phyloP scores from a whole-genome alignment of 257 asterid species.

The Penstemon newberryi region DNA sequence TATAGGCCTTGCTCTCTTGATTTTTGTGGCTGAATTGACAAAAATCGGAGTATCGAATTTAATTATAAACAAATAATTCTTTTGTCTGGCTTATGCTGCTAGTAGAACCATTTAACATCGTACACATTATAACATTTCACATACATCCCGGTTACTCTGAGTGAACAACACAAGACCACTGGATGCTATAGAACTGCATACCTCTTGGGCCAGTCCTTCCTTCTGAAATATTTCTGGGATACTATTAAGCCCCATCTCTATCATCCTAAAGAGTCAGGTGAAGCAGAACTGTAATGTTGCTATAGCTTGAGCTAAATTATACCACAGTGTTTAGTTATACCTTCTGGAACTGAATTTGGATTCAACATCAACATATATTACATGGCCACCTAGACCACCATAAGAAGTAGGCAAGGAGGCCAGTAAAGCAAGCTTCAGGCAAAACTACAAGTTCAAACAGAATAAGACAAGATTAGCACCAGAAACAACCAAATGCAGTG shows the following conservation, averaged over 20 bases:
- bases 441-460: constrained; percentile 51
- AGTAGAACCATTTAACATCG: not conserved
- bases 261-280: constrained; percentile 53
- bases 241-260: constrained; percentile 74
- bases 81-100: constrained; percentile 9
- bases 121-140: constrained; percentile 14
- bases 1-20: not conserved
- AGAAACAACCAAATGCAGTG: constrained; percentile 16
- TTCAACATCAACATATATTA: constrained; percentile 82
- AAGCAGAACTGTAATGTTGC: constrained; percentile 12
- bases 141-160: constrained; percentile 12
- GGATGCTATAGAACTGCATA: constrained; percentile 25
- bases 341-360: constrained; percentile 86
- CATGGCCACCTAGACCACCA: constrained; percentile 83
- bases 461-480: constrained; percentile 27
- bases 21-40: constrained; percentile 10
- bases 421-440: constrained; percentile 77
- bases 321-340: constrained; percentile 33
- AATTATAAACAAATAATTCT: not conserved
- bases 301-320: constrained; percentile 19
- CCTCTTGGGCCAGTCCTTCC: constrained; percentile 81
- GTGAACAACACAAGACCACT: constrained; percentile 12
- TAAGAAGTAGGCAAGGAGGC: constrained; percentile 69
- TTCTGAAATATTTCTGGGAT: constrained; percentile 75
- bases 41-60: constrained; percentile 6